phyloP scores from a whole-genome alignment of 129 eudicot genomes.

The Ambrosia artemisiifolia region DNA sequence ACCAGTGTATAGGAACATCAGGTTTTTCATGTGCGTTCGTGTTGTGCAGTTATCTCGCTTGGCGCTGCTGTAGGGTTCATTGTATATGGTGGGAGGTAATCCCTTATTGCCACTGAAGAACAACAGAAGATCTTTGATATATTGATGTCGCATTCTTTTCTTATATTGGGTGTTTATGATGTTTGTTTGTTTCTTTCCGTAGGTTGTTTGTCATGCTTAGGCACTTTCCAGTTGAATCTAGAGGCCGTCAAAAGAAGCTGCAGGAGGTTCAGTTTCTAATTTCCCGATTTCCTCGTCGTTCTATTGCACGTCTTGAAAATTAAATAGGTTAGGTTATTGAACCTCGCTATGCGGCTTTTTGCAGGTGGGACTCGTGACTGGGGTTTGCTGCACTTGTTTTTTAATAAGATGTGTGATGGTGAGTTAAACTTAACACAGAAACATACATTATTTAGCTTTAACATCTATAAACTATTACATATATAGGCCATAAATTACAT shows the following conservation, averaged over 20 bases:
- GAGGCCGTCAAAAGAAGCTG: conserved; percentile 69
- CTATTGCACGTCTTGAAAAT: conserved; percentile 1
- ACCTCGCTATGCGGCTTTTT: neutral
- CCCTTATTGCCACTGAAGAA: neutral
- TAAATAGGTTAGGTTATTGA: neutral
- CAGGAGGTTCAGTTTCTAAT: conserved; percentile 47
- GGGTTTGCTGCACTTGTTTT: conserved; percentile 82
- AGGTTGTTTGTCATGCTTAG: conserved; percentile 70
- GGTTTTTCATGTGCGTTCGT: neutral
- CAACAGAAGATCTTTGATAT: neutral
- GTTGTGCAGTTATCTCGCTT: conserved; percentile 63
- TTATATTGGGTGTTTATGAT: neutral
- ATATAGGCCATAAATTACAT: too few species aligned
- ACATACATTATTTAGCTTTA: neutral
- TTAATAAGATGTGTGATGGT: conserved; percentile 79
- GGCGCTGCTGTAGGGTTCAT: conserved; percentile 71
- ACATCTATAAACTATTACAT: conserved; percentile 5
- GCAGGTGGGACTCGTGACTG: conserved; percentile 90
- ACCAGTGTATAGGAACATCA: neutral
- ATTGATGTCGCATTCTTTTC: too few species aligned
- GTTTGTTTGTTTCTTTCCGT: neutral
- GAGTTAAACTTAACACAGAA: conserved; percentile 23
- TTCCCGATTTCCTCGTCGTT: neutral
- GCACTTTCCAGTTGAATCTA: conserved; percentile 73
- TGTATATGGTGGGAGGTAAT: conserved; percentile 76